Evolutionary conservation across 305 asterid species (phyloP), one percentile per base, ranked within the genome.

Genomic region (Andrographis paniculata): DNA sequence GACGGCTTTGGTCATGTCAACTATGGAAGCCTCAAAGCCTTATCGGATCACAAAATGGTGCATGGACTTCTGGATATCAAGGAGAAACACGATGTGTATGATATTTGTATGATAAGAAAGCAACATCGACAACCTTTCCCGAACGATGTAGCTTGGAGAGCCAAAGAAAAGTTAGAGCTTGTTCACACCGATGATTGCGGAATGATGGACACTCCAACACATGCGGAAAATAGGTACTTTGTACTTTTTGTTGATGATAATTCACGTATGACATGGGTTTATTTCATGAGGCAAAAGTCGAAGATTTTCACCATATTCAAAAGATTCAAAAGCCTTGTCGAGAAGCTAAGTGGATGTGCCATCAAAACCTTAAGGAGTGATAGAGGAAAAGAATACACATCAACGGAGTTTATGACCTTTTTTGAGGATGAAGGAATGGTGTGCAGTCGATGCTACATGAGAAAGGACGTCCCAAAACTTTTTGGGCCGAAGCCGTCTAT

Each of bases 341-440:
- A 42, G 15, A 42, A 18, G 3, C 22, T 5, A 16, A 42, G 23
- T 4, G 48, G 23, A 0, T 8, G 14, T 9, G 3, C 4, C 4
- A 17, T 42, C 3, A 42, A 42, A 42, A n/a, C 14, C n/a, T 16
- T 42, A 8, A 9, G 48, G 17, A 9, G 22, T 42, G 48, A 42
- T 42, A 6, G 48, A 42, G 22, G 48, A 42, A 41, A 41, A 18
- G 45, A 41, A 18, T 41, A 41, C 19, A 41, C 45, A 12, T 41
- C 45, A 7, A 41, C 13, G 8, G 45, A 16, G 1, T 41, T 41
- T 14, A 16, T 12, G 17, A 18, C 13, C 8, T 41, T 41, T 2
- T 41, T 15, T 41, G 45, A 41, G 8, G 45, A 41, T 18, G 45
- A 41, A 10, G 45, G 45, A 10, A 23, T 42, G 21, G 48, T 16